phyloP scores from a whole-genome alignment of 148 eudicot genomes.

The Spergularia bocconei region DNA sequence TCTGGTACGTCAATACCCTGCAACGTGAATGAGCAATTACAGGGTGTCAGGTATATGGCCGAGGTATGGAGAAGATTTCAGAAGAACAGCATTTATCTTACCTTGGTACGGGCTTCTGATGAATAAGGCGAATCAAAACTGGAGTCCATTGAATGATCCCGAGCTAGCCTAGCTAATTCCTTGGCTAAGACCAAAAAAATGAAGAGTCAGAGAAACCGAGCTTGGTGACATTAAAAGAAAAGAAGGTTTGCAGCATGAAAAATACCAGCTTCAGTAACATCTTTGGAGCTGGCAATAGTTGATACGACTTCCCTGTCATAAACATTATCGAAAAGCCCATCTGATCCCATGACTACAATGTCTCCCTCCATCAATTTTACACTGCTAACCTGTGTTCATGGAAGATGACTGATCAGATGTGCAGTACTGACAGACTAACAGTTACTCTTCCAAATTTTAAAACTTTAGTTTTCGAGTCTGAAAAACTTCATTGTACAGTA shows the following conservation, averaged over 20 bases:
- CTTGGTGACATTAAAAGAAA: background rate
- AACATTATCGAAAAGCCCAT: constrained; percentile 93
- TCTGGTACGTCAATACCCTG: constrained; percentile 76
- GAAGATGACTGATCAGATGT: background rate
- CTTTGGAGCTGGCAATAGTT: constrained; percentile 38
- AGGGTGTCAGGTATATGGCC: background rate
- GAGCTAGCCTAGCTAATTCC: constrained; percentile 86
- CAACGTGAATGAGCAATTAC: background rate
- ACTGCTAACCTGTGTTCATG: constrained; percentile 52
- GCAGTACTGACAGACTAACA: background rate
- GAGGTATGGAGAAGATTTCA: background rate
- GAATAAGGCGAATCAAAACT: constrained; percentile 84
- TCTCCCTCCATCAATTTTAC: constrained; percentile 70
- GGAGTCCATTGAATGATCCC: constrained; percentile 60
- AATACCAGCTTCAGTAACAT: constrained; percentile 76
- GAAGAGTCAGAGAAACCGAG: constrained; percentile 22
- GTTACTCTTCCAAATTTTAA: too few species aligned
- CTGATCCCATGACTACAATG: constrained; percentile 81
- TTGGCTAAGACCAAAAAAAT: constrained; percentile 56
- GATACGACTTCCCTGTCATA: constrained; percentile 63
- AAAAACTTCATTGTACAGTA: too few species aligned
- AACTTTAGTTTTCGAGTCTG: too few species aligned
- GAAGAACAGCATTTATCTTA: constrained; percentile 13
- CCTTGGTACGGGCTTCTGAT: constrained; percentile 76
- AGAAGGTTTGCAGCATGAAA: background rate